A percentile compares a stretch with the other conserved stretches of the same genome.
Conservation (phyloP, 495 filamentous ascomycete genomes). For the Lepraria neglecta region DNA sequence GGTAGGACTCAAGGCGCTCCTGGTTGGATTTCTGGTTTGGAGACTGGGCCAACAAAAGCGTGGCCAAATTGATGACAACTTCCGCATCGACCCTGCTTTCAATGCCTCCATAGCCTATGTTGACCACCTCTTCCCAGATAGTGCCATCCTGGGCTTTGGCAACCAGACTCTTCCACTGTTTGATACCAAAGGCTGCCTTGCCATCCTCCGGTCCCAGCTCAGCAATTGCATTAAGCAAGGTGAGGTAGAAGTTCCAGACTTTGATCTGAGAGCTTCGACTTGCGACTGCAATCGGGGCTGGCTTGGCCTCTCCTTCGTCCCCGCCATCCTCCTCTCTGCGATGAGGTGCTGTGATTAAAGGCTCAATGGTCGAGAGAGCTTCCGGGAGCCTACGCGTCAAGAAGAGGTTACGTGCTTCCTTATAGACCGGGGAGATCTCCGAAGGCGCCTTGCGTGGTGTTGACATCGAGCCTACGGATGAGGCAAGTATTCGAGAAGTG, state of each 20-base stretch:
- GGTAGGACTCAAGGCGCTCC: slow-evolving; percentile 80
- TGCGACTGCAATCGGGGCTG: slow-evolving; percentile 65
- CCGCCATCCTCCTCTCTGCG: slow-evolving; percentile 32
- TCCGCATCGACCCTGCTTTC: slow-evolving; percentile 92
- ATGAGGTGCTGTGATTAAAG: slow-evolving; percentile 55
- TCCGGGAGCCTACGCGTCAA: slow-evolving; percentile 87
- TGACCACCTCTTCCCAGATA: slow-evolving; percentile 88
- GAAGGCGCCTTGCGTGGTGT: slow-evolving; percentile 50
- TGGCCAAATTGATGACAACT: slow-evolving; percentile 91
- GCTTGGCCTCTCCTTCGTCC: slow-evolving; percentile 32
- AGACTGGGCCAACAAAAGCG: slow-evolving; percentile 81
- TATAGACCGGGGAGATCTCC: slow-evolving; percentile 77
- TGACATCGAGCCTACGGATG: slow-evolving; percentile 46
- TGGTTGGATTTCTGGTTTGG: slow-evolving; percentile 75
- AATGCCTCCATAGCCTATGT: slow-evolving; percentile 72
- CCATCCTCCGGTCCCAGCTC: slow-evolving; percentile 88
- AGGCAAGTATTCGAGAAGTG: slow-evolving; percentile 42
- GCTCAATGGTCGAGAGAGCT: slow-evolving; percentile 72
- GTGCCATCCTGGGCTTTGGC: slow-evolving; percentile 75
- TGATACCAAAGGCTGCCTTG: slow-evolving; percentile 73
- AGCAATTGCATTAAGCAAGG: slow-evolving; percentile 80
- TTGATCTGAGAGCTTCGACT: slow-evolving; percentile 78
- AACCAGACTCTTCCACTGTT: slow-evolving; percentile 74
- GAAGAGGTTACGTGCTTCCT: slow-evolving; percentile 84
- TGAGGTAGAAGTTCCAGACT: slow-evolving; percentile 94